phyloP scores from a whole-genome alignment of 2,329 filamentous ascomycete genomes.

The Ceratocystis smalleyi region DNA sequence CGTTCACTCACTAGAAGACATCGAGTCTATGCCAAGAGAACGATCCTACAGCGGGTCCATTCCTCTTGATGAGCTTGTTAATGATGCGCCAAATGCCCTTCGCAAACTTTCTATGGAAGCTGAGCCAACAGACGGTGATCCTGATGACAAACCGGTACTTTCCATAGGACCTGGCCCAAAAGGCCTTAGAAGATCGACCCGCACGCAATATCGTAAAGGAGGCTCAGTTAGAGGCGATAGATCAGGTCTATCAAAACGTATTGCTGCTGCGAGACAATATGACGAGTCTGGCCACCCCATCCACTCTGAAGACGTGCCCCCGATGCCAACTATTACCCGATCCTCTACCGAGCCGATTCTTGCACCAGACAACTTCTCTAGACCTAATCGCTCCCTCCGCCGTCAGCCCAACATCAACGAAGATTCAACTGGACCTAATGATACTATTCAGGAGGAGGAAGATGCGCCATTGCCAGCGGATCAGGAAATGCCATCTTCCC shows the following conservation, averaged over 20 bases:
- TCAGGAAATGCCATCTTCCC: not conserved
- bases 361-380: constrained; percentile 42
- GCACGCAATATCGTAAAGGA: constrained; percentile 74
- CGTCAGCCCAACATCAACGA: constrained; percentile 35
- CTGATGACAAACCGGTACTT: constrained; percentile 64
- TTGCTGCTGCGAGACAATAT: constrained; percentile 26
- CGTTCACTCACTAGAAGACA: constrained; percentile 62
- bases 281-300: constrained; percentile 18
- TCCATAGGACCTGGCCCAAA: constrained; percentile 55
- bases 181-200: constrained; percentile 74
- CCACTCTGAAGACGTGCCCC: constrained; percentile 25
- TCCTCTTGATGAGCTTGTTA: constrained; percentile 68
- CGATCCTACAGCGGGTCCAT: constrained; percentile 37
- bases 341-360: constrained; percentile 55
- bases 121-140: constrained; percentile 32
- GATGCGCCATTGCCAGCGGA: not conserved
- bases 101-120: constrained; percentile 49
- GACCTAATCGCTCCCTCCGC: constrained; percentile 36
- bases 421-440: constrained; percentile 24
- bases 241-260: constrained; percentile 57
- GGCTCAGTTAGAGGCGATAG: constrained; percentile 72
- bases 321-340: constrained; percentile 35
- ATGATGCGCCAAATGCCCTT: constrained; percentile 58
- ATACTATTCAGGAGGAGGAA: constrained; percentile 1
- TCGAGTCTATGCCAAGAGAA: constrained; percentile 62